Evolutionary conservation across 345 rosid genomes (phyloP).

Genomic region (Eucalyptus sideroxylon): DNA sequence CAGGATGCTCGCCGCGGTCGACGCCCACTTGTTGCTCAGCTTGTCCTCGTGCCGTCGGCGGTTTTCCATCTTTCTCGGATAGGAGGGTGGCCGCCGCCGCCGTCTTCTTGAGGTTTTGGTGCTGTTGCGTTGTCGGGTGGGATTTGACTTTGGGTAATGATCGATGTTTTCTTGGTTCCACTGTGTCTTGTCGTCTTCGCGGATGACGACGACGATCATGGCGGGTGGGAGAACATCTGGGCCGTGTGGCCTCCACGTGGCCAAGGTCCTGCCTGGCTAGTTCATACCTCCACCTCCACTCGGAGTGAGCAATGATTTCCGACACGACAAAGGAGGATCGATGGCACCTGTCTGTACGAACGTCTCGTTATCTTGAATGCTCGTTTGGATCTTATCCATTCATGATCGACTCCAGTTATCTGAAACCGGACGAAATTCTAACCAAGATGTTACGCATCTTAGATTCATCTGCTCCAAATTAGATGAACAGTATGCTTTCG

Average conservation of each 20-base stretch:
- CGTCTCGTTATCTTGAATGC: background rate
- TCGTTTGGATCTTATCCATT: background rate
- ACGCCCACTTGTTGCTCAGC: conserved; percentile 32
- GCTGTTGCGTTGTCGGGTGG: background rate
- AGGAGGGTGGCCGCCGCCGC: background rate
- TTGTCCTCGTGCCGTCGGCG: background rate
- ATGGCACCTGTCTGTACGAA: background rate
- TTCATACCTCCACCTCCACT: background rate
- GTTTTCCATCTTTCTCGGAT: background rate
- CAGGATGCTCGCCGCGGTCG: conserved; percentile 66
- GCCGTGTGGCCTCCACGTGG: background rate
- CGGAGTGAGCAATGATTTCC: background rate
- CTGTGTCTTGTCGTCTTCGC: background rate
- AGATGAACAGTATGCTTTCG: background rate
- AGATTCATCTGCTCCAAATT: background rate
- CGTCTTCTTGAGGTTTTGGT: background rate
- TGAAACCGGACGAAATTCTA: background rate
- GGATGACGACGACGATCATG: background rate
- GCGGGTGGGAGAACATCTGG: background rate
- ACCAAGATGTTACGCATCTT: background rate
- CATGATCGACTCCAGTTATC: background rate
- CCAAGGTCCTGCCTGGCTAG: background rate
- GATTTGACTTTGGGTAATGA: background rate
- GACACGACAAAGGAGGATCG: background rate
- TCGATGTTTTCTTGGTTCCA: background rate